phyloP scores from a whole-genome alignment of 2,329 filamentous ascomycete genomes.

The Trichoderma sp. region DNA sequence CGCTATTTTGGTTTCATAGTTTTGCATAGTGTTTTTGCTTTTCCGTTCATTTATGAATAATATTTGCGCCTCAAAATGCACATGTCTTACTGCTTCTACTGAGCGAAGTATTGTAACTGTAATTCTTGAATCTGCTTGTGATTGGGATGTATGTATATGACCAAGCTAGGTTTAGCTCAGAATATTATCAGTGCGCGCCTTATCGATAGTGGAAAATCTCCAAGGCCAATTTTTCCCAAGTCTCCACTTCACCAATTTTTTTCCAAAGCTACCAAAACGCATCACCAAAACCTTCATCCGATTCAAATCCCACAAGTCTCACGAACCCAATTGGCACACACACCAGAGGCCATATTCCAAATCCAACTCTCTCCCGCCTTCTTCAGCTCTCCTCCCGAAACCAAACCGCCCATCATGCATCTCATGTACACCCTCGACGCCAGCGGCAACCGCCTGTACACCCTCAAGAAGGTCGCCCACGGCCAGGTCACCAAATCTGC shows the following conservation, averaged over 20 bases:
- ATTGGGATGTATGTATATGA: neutral
- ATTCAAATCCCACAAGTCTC: neutral
- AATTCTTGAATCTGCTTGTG: neutral
- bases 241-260: slow-evolving; percentile 16
- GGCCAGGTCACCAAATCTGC: slow-evolving; percentile 92
- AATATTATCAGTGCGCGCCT: neutral
- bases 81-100: neutral
- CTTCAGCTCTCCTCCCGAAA: no score
- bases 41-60: neutral
- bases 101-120: neutral
- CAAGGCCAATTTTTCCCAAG: neutral
- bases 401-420: slow-evolving; percentile 48
- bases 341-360: neutral
- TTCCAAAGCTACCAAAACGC: slow-evolving; percentile 10
- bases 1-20: neutral
- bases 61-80: neutral
- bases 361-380: neutral
- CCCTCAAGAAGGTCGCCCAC: slow-evolving; percentile 82
- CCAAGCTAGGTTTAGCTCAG: neutral
- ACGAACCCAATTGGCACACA: neutral
- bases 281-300: slow-evolving; percentile 18
- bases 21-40: neutral
- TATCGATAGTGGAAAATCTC: slow-evolving; percentile 5
- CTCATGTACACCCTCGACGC: slow-evolving; percentile 80
- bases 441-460: slow-evolving; percentile 87